Evolutionary conservation across 2,329 filamentous ascomycete genomes (phyloP).

Genomic region (Ceratocystis huliohia): DNA sequence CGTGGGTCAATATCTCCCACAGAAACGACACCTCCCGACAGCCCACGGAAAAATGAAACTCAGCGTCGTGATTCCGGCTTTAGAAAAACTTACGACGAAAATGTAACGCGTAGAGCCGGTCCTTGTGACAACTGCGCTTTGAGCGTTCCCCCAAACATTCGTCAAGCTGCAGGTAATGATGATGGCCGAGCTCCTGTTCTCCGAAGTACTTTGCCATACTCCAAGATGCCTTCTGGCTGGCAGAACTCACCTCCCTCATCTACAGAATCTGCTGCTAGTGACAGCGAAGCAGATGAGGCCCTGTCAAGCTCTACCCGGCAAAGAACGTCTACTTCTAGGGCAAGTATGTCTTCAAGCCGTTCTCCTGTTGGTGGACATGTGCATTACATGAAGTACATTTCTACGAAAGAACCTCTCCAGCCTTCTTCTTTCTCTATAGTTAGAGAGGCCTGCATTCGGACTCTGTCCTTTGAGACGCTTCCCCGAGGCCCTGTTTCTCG

Average conservation of each 20-base stretch:
- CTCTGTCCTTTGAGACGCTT: conserved; percentile 53
- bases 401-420: conserved; percentile 50
- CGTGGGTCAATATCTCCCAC: conserved; percentile 31
- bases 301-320: conserved; percentile 28
- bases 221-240: conserved; percentile 39
- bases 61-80: conserved; percentile 46
- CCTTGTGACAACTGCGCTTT: conserved; percentile 58
- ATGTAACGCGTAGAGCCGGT: conserved; percentile 49
- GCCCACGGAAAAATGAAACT: conserved; percentile 34
- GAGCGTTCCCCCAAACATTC: conserved; percentile 41
- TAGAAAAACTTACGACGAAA: conserved; percentile 50
- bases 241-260: conserved; percentile 38
- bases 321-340: conserved; percentile 35
- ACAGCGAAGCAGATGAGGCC: conserved; percentile 41
- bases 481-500: conserved; percentile 37
- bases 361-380: conserved; percentile 37
- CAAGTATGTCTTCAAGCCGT: conserved; percentile 40
- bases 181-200: conserved; percentile 43
- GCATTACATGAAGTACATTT: conserved; percentile 56
- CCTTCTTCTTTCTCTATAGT: conserved; percentile 54
- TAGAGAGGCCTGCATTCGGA: conserved; percentile 52
- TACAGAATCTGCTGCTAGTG: conserved; percentile 36
- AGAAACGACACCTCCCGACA: conserved; percentile 44
- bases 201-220: conserved; percentile 47
- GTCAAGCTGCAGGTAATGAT: conserved; percentile 27